These are phyloP conservation scores for Epichloe sp. DNA, from an alignment of 2,329 filamentous ascomycete species.

Conservation along the genomic window DNA sequence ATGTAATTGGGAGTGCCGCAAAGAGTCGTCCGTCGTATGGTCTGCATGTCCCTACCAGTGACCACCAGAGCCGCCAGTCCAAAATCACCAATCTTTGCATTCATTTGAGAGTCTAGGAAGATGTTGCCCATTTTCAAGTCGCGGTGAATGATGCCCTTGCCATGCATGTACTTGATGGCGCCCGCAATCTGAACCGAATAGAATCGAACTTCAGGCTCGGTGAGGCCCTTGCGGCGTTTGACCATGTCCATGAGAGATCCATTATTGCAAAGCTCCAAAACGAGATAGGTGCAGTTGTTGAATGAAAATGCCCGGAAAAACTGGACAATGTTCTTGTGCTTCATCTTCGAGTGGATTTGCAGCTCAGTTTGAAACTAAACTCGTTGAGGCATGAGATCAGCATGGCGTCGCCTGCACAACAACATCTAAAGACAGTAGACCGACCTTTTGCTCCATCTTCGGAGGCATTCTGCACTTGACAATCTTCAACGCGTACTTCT, in stretches of 20 bases:
- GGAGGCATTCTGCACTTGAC: constrained; percentile 71
- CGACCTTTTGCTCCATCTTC: constrained; percentile 75
- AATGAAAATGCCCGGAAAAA: constrained; percentile 92
- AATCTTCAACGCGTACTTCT: constrained; percentile 66
- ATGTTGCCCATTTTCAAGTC: constrained; percentile 98
- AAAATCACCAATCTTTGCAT: constrained; percentile 96
- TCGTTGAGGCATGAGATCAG: not conserved
- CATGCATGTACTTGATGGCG: constrained; percentile 96
- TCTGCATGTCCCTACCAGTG: constrained; percentile 80
- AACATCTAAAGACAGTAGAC: constrained; percentile 4
- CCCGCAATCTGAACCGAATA: constrained; percentile 92
- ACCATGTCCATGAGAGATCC: constrained; percentile 97
- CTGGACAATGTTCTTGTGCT: constrained; percentile 87
- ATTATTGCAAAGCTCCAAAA: constrained; percentile 88
- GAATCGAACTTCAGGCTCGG: constrained; percentile 84
- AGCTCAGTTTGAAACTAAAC: constrained; percentile 64
- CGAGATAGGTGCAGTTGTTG: constrained; percentile 78
- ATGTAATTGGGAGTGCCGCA: constrained; percentile 98
- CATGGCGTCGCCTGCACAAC: not conserved
- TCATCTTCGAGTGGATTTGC: constrained; percentile 97
- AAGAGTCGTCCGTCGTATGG: constrained; percentile 74
- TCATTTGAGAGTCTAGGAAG: constrained; percentile 89
- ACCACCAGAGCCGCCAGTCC: constrained; percentile 84
- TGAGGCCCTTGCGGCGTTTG: constrained; percentile 78
- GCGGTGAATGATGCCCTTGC: constrained; percentile 87